Percentiles rank a stretch among this genome's conserved stretches.
phyloP scores from a whole-genome alignment of 768 basidiomycete genomes.

The Suillus plorans region DNA sequence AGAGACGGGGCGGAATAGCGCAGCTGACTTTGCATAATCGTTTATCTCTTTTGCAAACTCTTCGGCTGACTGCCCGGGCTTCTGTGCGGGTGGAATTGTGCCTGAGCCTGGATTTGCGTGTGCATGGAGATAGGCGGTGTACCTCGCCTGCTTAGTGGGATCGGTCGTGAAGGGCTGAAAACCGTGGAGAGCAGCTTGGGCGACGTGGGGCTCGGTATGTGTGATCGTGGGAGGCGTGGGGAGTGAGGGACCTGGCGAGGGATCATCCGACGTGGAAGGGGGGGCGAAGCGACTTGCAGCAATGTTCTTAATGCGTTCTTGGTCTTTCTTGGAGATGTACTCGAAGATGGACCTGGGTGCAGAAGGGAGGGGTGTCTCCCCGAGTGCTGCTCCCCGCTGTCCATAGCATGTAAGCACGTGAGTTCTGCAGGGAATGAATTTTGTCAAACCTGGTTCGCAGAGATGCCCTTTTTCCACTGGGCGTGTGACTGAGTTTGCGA shows the following conservation, averaged over 20 bases:
- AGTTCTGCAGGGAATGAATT: not conserved
- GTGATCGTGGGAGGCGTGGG: constrained; percentile 49
- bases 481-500: constrained; percentile 36
- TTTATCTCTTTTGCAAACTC: constrained; percentile 79
- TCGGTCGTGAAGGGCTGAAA: constrained; percentile 87
- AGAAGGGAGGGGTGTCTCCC: constrained; percentile 72
- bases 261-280: constrained; percentile 28
- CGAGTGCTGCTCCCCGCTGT: constrained; percentile 81
- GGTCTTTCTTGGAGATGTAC: constrained; percentile 89
- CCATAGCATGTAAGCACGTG: constrained; percentile 9
- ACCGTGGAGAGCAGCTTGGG: constrained; percentile 82
- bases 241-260: constrained; percentile 26
- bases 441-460: constrained; percentile 68
- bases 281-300: constrained; percentile 30
- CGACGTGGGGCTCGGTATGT: constrained; percentile 70
- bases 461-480: constrained; percentile 58
- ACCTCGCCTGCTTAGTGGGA: constrained; percentile 80
- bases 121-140: constrained; percentile 76
- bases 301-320: constrained; percentile 76
- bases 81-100: constrained; percentile 47
- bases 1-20: constrained; percentile 87
- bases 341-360: constrained; percentile 88
- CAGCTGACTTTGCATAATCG: constrained; percentile 86
- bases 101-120: constrained; percentile 53
- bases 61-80: constrained; percentile 59